These are phyloP conservation scores for Penicillium sp. DNA, from an alignment of 2,329 filamentous ascomycete species.

Conservation along the genomic window DNA sequence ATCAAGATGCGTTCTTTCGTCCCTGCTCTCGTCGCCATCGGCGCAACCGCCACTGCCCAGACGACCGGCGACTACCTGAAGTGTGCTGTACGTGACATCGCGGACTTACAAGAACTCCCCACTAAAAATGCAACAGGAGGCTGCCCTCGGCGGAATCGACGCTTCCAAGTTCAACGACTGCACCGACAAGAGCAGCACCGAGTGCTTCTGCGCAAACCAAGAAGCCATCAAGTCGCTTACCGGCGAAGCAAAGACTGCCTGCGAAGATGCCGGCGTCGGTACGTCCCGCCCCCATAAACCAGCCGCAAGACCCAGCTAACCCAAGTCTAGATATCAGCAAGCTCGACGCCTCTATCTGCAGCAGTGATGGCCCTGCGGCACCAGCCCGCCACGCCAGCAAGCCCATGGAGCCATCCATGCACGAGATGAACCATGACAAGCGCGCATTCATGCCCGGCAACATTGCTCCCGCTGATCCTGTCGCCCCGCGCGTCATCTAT, in stretches of 20 bases:
- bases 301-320: neutral
- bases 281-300: neutral
- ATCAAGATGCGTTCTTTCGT: slow-evolving; percentile 20
- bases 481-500: slow-evolving; percentile 14
- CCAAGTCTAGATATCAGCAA: slow-evolving; percentile 4
- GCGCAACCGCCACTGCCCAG: slow-evolving; percentile 7
- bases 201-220: slow-evolving; percentile 19
- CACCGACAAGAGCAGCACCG: slow-evolving; percentile 5
- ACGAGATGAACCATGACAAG: slow-evolving; percentile 7
- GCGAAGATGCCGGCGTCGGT: slow-evolving; percentile 10
- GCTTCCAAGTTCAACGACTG: slow-evolving; percentile 9
- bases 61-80: slow-evolving; percentile 6
- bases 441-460: slow-evolving; percentile 12
- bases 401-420: slow-evolving; percentile 17
- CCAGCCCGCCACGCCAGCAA: slow-evolving; percentile 16
- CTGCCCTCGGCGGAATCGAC: slow-evolving; percentile 5
- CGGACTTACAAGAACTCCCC: neutral
- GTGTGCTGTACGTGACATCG: slow-evolving; percentile 13
- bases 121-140: slow-evolving; percentile 7
- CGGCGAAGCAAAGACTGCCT: slow-evolving; percentile 3
- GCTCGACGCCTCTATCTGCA: slow-evolving; percentile 6
- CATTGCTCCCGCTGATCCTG: neutral
- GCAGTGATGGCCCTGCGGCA: neutral
- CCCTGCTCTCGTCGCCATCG: slow-evolving; percentile 13
- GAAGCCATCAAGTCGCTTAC: slow-evolving; percentile 8